phyloP scores from a whole-genome alignment of 208 protist genomes.

The Trypanosoma congolense region DNA sequence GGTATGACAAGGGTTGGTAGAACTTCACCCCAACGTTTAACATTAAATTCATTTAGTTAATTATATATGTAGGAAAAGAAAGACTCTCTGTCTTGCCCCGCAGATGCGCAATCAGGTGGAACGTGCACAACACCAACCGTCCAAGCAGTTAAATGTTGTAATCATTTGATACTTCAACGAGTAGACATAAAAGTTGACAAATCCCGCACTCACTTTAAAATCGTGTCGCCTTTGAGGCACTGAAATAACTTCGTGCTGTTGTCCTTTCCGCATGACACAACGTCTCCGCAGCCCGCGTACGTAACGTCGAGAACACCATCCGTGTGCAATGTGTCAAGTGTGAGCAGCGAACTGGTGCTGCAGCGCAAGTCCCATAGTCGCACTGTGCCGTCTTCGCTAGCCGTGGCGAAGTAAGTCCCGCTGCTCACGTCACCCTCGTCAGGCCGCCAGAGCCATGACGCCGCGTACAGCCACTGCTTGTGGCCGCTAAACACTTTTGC shows the following conservation, averaged over 20 bases:
- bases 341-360: slow-evolving; percentile 50
- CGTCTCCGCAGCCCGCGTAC: slow-evolving; percentile 50
- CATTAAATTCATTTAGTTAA: too few relatives aligned
- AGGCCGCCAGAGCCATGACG: slow-evolving; percentile 54
- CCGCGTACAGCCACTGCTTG: slow-evolving; percentile 82
- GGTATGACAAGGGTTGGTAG: too few relatives aligned
- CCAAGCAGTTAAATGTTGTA: not conserved
- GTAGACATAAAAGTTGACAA: not conserved
- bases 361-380: slow-evolving; percentile 74
- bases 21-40: too few relatives aligned
- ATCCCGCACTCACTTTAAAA: slow-evolving; percentile 8
- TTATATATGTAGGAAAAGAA: too few relatives aligned
- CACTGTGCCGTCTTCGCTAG: slow-evolving; percentile 67
- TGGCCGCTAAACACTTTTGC: slow-evolving; percentile 73
- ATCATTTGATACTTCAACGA: not conserved
- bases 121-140: too few relatives aligned
- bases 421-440: slow-evolving; percentile 31
- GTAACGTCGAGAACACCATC: slow-evolving; percentile 78
- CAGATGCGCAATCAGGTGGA: too few relatives aligned
- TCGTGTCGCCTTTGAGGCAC: slow-evolving; percentile 25
- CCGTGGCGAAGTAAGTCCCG: slow-evolving; percentile 51
- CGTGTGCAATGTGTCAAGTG: slow-evolving; percentile 69
- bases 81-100: too few relatives aligned
- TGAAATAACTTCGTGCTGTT: slow-evolving; percentile 69
- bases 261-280: slow-evolving; percentile 78